These are phyloP conservation scores for Colletotrichum tamarilloi DNA, from an alignment of 2,329 filamentous ascomycete species.

Conservation along the genomic window DNA sequence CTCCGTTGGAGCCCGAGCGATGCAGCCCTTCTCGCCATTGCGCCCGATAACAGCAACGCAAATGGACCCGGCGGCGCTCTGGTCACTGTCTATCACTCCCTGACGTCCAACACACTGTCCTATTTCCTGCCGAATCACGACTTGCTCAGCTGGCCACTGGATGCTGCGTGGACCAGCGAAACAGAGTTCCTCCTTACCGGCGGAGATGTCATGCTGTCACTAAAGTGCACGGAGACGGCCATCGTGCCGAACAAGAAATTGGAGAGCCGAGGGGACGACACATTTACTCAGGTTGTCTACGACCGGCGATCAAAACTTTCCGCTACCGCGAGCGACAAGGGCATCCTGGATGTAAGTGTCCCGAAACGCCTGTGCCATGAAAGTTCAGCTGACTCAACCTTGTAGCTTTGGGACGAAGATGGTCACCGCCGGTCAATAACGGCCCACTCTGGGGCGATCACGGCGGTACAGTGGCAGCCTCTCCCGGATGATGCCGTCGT, in stretches of 20 bases:
- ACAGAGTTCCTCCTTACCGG: slow-evolving; percentile 69
- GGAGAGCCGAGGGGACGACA: slow-evolving; percentile 64
- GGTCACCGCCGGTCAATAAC: slow-evolving; percentile 66
- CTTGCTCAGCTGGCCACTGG: slow-evolving; percentile 62
- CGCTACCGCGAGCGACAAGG: slow-evolving; percentile 70
- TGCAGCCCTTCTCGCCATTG: slow-evolving; percentile 66
- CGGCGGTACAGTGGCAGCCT: slow-evolving; percentile 71
- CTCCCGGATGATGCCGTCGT: slow-evolving; percentile 43
- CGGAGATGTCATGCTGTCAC: slow-evolving; percentile 62
- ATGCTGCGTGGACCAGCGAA: slow-evolving; percentile 70
- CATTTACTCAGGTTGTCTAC: slow-evolving; percentile 66
- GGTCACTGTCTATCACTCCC: slow-evolving; percentile 65
- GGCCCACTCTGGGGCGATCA: slow-evolving; percentile 69
- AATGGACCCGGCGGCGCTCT: slow-evolving; percentile 54
- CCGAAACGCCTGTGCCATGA: slow-evolving; percentile 30
- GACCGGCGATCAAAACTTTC: slow-evolving; percentile 64
- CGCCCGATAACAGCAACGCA: slow-evolving; percentile 56
- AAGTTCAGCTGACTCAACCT: slow-evolving; percentile 18
- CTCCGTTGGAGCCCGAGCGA: slow-evolving; percentile 70
- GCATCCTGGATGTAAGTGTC: slow-evolving; percentile 67
- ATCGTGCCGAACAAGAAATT: slow-evolving; percentile 62
- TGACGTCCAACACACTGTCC: slow-evolving; percentile 56
- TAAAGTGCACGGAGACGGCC: slow-evolving; percentile 58
- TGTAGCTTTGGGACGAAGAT: slow-evolving; percentile 65
- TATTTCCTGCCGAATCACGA: slow-evolving; percentile 63